Evolutionary conservation across 2,329 filamentous ascomycete species (phyloP), one percentile per base, ranked within the genome.

Genomic region (Aspergillus intermedius): DNA sequence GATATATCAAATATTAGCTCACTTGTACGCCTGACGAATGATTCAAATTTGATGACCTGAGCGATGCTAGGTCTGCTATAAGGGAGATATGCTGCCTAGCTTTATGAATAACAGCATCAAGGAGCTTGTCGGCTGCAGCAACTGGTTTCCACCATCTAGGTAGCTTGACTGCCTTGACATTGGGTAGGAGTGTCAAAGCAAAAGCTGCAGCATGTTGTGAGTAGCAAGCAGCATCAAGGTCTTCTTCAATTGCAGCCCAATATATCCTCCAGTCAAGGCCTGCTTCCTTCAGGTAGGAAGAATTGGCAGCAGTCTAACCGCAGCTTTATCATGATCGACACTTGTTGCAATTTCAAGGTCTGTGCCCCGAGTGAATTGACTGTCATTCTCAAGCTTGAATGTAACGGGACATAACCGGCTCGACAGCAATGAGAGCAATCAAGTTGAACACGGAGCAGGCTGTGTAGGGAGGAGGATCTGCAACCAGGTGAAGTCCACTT

Each of bases 251-350:
- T 40, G 42, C 49, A 45, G 49, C 45, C 45, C 50, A 54, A 48
- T 57, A 58, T 49, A 55, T 50, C 48, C 53, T 54, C 59, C 59
- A 61, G 54, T 60, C 55, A 34, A 60, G 46, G 44, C 54, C 49
- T 34, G 55, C 56, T 51, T 52, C 50, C 49, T 53, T 48, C 17
- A 61, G 45, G 47, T 59, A 47, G 23, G 46, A 43, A 30, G 52
- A 60, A 42, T 50, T 45, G 45, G 58, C 55, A 47, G 51, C 6
- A 60, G 50, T 53, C 48, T 34, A 21, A 50, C 45, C 42, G 58
- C 46, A 42, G 42, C 48, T 52, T 48, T 51, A 22, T 53, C 49
- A 51, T 48, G 46, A 40, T 51, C 44, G 48, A 44, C 43, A 30
- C 56, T 46, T 45, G 48, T 51, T 13, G 43, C 50, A 35, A 47